Conservation (phyloP, 2,329 filamentous ascomycete genomes). For the Xylariaceae sp. region DNA sequence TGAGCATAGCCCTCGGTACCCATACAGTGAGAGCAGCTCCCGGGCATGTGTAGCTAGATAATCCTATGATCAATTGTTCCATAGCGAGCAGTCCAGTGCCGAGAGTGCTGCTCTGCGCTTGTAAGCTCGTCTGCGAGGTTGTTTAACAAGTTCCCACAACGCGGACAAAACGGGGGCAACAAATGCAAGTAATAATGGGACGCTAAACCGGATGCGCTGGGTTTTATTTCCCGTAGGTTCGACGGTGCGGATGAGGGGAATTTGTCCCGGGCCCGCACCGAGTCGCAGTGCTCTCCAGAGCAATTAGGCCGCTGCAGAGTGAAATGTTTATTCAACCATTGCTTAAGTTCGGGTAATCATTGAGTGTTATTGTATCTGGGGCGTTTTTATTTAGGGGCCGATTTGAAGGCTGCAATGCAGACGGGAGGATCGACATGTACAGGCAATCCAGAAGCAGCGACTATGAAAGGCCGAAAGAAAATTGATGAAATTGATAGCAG, state of each 20-base stretch:
- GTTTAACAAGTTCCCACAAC: constrained; percentile 6
- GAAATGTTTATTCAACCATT: neutral
- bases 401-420: constrained; percentile 19
- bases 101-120: no score
- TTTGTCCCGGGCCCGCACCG: constrained; percentile 12
- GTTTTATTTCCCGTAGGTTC: constrained; percentile 5
- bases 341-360: neutral
- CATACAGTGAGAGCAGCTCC: no score
- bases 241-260: constrained; percentile 5
- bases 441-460: constrained; percentile 18
- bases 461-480: constrained; percentile 7
- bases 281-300: constrained; percentile 1
- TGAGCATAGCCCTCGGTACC: no score
- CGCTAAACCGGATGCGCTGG: constrained; percentile 12
- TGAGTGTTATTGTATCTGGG: no score
- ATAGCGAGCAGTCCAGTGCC: no score
- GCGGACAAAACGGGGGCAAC: constrained; percentile 1
- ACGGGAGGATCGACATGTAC: constrained; percentile 24
- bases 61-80: no score
- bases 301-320: constrained; percentile 4
- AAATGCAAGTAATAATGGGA: constrained; percentile 9
- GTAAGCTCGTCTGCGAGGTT: no score
- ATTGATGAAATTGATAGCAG: constrained; percentile 11
- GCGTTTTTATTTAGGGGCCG: no score
- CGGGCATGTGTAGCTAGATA: no score